Evolutionary conservation across 83 land plant species (phyloP), one percentile per base, ranked within the genome.

Genomic region (Picea mariana): DNA sequence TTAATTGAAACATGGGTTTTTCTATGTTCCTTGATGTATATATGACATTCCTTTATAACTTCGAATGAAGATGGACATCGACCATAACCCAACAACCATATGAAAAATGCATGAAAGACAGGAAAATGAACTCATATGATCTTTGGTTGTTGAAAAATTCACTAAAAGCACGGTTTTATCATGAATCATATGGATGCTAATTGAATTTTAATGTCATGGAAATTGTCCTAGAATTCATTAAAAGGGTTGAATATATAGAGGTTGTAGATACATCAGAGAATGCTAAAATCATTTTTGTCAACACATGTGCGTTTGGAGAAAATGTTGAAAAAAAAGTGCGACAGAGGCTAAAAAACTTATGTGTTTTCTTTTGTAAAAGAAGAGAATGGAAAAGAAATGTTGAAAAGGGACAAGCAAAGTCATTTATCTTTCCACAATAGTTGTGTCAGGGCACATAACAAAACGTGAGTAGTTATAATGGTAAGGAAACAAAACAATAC

Each of bases 131-230:
- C n/a, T n/a, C n/a, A n/a, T n/a, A n/a, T n/a, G 26, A 23, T 20
- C 26, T 6, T 20, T 12, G 18, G 26, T 9, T 65, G 67, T 7
- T 65, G n/a, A 23, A 65, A 65, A 65, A 65, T 20, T 8, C 67
- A 9, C 21, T 20, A 65, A 65, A 69, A 87, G 96, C 98, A 17
- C 89, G 92, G 64, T 84, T 97, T 16, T 97, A 97, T 84, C 92
- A 92, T 81, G 98, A 97, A 82, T 91, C 99, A 18, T 97, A 97
- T 82, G 99, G 99, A 27, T 97, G 99, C 64, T 96, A 97, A 81
- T 95, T 97, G 99, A 97, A 97, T 85, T 81, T 97, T 13, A 97
- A 93, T 85, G 98, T 93, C 81, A 90, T 97, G 98, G 98, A 95
- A 78, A 90, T 97, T 82, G 99, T 97, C 65, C 84, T 97, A 0